Percentiles rank a stretch among this genome's conserved stretches.
These are phyloP conservation scores for Macrophomina pseudophaseolina DNA, from an alignment of 2,329 filamentous ascomycete species.

Conservation along the genomic window DNA sequence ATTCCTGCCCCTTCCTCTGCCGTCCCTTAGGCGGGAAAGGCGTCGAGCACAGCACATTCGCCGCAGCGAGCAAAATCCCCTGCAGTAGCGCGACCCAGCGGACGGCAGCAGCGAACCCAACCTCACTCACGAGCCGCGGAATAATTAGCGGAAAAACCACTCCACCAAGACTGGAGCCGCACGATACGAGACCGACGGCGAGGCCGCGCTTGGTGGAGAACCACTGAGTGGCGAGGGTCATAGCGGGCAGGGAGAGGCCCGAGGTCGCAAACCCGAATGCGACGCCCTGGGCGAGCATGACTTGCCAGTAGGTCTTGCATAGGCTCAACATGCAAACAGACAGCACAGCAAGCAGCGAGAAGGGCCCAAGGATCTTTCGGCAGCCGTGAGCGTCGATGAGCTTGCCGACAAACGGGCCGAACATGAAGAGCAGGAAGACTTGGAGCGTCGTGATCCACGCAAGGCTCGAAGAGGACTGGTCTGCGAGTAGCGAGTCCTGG, in stretches of 20 bases:
- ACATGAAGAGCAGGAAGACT: conserved; percentile 31
- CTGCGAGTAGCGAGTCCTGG: conserved; percentile 37
- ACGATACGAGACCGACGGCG: conserved; percentile 53
- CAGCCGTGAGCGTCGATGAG: conserved; percentile 66
- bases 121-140: conserved; percentile 54
- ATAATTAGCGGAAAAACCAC: conserved; percentile 63
- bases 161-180: conserved; percentile 54
- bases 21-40: conserved; percentile 18
- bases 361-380: conserved; percentile 54
- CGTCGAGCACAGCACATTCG: conserved; percentile 20
- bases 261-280: conserved; percentile 55
- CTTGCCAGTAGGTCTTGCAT: conserved; percentile 56
- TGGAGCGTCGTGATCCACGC: conserved; percentile 45
- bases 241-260: conserved; percentile 49
- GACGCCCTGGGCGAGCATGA: conserved; percentile 56
- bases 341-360: conserved; percentile 59
- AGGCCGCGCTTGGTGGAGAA: conserved; percentile 52
- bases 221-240: conserved; percentile 55
- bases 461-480: conserved; percentile 38
- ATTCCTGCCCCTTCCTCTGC: conserved; percentile 5
- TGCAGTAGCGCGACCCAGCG: conserved; percentile 29
- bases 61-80: conserved; percentile 22
- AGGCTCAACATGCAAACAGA: conserved; percentile 64
- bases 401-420: conserved; percentile 62
- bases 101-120: conserved; percentile 62